Base-by-base conservation (phyloP, 2,329 filamentous ascomycete species). In the Fonsecaea pugnacius region DNA sequence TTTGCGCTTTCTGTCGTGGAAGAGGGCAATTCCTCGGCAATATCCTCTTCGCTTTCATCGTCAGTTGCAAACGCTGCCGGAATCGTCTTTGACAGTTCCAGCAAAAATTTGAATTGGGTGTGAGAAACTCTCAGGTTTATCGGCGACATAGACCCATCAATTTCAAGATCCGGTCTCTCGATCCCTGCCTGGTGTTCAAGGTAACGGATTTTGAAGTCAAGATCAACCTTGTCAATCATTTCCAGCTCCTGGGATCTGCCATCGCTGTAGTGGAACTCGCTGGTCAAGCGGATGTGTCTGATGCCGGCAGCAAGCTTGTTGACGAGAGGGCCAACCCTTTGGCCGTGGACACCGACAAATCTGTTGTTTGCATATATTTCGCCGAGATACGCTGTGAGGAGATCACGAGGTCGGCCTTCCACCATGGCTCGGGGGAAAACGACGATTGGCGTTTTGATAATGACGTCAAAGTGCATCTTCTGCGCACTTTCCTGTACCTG, bases 311-410 rank as follows among this genome's bases (percentile, higher is more conserved):
- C 90, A 16, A 99, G 85, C 74, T 96, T 92, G 83, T 96, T 99
- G 35, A 91, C 91, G 64, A 91, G 88, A 3, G 89, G 85, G 0
- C 90, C 85, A 33, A 87, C 79, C 70, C 90, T 82, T 0, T 87
- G 88, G 64, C 96, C 92, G 67, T 96, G 90, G 3, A 98, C 79
- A 0, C 91, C 90, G 0, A 89, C 86, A 73, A 99, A 99, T 68
- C 89, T 91, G 76, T 99, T 99, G 76, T 93, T 92, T 0, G 91
- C 93, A 74, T 98, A 99, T 27, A 99, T 97, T 75, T 99, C 96
- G 78, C 95, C 95, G 2, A 99, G 81, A 72, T 98, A 96, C 0
- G 94, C 95, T 0, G 92, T 98, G 62, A 99, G 80, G 6, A 92
- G 84, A 75, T 99, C 95, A 60, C 91, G 86, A 2, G 88, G 84